A percentile compares a stretch with the other conserved stretches of the same genome.
These are phyloP conservation scores for Monosporascus sp. DNA, from an alignment of 2,329 filamentous ascomycete genomes.

Conservation along the genomic window DNA sequence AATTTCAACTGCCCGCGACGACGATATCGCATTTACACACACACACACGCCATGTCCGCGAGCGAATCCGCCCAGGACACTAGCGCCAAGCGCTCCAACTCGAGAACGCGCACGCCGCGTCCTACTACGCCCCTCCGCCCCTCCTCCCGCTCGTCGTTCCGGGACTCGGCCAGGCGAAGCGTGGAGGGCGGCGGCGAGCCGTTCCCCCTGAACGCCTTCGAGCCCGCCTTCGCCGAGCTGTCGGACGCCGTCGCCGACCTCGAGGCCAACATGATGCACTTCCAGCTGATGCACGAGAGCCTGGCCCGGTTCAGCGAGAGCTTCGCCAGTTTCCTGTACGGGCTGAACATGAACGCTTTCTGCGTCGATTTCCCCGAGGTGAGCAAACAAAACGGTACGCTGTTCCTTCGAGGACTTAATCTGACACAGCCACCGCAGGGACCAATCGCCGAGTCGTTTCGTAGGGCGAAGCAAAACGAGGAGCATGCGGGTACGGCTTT, in stretches of 20 bases:
- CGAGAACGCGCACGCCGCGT: conserved; percentile 43
- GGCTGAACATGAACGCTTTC: conserved; percentile 98
- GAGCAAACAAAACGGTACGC: conserved; percentile 13
- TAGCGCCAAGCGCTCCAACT: conserved; percentile 9
- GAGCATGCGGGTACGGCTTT: conserved; percentile 37
- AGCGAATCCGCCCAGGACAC: conserved; percentile 16
- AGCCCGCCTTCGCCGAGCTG: conserved; percentile 88
- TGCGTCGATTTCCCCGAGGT: conserved; percentile 97
- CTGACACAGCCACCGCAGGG: conserved; percentile 45
- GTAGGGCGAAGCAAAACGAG: conserved; percentile 56
- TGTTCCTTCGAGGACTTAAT: neutral
- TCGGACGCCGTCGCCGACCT: conserved; percentile 92
- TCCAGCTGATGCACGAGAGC: conserved; percentile 95
- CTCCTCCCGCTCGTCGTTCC: conserved; percentile 82
- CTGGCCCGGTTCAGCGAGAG: conserved; percentile 90
- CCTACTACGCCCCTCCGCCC: conserved; percentile 91
- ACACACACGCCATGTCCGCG: conserved; percentile 16
- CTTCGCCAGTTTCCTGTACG: conserved; percentile 92
- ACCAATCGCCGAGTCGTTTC: conserved; percentile 79
- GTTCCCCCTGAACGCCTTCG: conserved; percentile 74
- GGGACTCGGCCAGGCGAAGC: conserved; percentile 63
- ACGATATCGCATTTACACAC: neutral
- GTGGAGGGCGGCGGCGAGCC: conserved; percentile 47
- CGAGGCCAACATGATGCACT: conserved; percentile 95
- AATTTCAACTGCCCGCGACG: too few species aligned